Evolutionary conservation across 192 early-diverging fungal species (phyloP), one percentile per base, ranked within the genome.

Genomic region (Allomyces macrogynus): DNA sequence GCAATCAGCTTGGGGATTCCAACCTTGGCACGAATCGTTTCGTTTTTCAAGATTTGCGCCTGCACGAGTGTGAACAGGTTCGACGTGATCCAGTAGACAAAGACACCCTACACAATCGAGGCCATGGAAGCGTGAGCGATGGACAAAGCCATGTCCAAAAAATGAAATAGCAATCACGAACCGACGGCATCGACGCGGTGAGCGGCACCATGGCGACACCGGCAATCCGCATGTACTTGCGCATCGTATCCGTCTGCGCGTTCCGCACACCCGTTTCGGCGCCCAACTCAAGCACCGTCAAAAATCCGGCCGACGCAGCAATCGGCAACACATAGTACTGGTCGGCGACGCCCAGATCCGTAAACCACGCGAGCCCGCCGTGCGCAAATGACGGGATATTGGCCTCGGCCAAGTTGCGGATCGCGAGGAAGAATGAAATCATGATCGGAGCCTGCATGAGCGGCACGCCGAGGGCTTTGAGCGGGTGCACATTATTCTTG

Each of bases 71-170:
- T 86, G 64, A 84, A 79, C 11, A 80, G n/a, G 73, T 89, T 91
- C 67, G 84, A 85, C 61, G 84, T 81, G 63, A 89, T 72, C 89
- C 88, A 91, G 75, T 91, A 92, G 60, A 90, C 74, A 73, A 95
- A 89, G 54, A 92, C 75, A 32, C 74, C 81, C 86, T 89, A 62
- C 68, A 64, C n/a, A 66, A 14, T 60, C 62, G 23, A 16, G 18
- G n/a, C n/a, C n/a, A n/a, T n/a, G n/a, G n/a, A n/a, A n/a, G n/a
- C n/a, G n/a, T n/a, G n/a, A n/a, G n/a, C n/a, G n/a, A n/a, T n/a
- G n/a, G n/a, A n/a, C n/a, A n/a, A n/a, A n/a, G n/a, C n/a, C n/a
- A n/a, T n/a, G n/a, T n/a, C n/a, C n/a, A n/a, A n/a, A n/a, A n/a
- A n/a, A n/a, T n/a, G n/a, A n/a, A n/a, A n/a, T n/a, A n/a, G n/a